These are phyloP conservation scores for Actinomortierella ambigua DNA, from an alignment of 371 early-diverging fungal species.

Conservation along the genomic window DNA sequence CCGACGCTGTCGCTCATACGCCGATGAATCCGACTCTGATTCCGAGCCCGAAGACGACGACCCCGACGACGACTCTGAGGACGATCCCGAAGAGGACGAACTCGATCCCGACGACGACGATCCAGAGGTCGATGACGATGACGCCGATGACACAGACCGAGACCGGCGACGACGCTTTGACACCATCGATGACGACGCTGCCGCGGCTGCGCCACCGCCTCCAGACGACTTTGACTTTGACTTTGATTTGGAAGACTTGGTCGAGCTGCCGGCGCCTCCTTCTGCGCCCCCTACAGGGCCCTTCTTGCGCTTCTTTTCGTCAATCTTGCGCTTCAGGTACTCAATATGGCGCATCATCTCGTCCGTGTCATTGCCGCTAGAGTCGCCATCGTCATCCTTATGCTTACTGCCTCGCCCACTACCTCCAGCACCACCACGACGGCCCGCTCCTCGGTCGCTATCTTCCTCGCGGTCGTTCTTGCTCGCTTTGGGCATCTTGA, in stretches of 20 bases:
- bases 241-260: slow-evolving; percentile 11
- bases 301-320: slow-evolving; percentile 26
- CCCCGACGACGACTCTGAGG: slow-evolving; percentile 14
- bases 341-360: slow-evolving; percentile 42
- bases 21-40: slow-evolving; percentile 21
- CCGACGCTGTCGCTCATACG: neutral
- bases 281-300: neutral
- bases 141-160: slow-evolving; percentile 8
- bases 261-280: neutral
- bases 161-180: slow-evolving; percentile 2
- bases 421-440: neutral
- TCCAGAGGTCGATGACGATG: slow-evolving; percentile 7
- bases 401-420: neutral
- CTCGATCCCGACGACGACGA: slow-evolving; percentile 18
- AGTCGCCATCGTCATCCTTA: neutral
- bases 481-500: slow-evolving; percentile 22
- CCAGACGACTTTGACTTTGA: slow-evolving; percentile 13
- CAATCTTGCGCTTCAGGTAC: slow-evolving; percentile 38
- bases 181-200: slow-evolving; percentile 2
- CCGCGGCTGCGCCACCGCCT: slow-evolving; percentile 9
- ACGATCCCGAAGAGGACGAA: slow-evolving; percentile 16
- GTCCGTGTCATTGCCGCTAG: slow-evolving; percentile 35
- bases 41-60: slow-evolving; percentile 22
- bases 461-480: neutral
- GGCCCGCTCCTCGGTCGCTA: neutral